Percentiles rank a stretch among this genome's conserved stretches.
Conservation (phyloP, 306 rosid genomes). For the Carpinus fangiana region DNA sequence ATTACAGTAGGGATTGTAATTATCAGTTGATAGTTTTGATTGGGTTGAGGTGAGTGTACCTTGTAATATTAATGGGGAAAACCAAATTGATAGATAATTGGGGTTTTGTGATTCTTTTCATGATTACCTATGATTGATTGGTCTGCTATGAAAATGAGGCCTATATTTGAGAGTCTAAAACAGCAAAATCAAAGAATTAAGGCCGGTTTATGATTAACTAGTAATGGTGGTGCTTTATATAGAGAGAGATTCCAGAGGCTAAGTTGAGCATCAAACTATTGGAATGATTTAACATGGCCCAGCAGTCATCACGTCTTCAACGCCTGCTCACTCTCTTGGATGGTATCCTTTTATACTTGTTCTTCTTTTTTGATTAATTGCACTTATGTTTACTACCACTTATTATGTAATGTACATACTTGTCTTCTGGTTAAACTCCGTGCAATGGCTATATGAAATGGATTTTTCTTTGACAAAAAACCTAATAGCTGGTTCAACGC, state of each 20-base stretch:
- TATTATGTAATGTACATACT: background rate
- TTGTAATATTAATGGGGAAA: background rate
- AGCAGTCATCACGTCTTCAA: constrained; percentile 96
- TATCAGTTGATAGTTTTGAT: too few relatives aligned
- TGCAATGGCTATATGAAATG: background rate
- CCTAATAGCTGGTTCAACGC: constrained; percentile 88
- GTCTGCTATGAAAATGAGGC: background rate
- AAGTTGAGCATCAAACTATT: constrained; percentile 25
- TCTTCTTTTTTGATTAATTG: background rate
- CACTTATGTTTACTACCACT: background rate
- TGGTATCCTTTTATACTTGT: constrained; percentile 63
- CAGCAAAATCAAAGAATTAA: background rate
- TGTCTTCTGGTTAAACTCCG: background rate
- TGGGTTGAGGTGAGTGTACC: background rate
- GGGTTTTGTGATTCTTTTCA: background rate
- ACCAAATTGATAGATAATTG: background rate
- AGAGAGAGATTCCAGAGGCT: background rate
- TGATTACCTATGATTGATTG: background rate
- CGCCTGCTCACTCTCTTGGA: constrained; percentile 97
- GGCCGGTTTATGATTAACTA: background rate
- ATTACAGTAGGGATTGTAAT: too few relatives aligned
- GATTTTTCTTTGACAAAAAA: constrained; percentile 53
- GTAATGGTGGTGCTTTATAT: background rate
- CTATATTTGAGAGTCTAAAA: background rate
- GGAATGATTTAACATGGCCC: constrained; percentile 94